Base-by-base conservation (phyloP, 176 grass and related monocot species). In the Oryza rufipogon region DNA sequence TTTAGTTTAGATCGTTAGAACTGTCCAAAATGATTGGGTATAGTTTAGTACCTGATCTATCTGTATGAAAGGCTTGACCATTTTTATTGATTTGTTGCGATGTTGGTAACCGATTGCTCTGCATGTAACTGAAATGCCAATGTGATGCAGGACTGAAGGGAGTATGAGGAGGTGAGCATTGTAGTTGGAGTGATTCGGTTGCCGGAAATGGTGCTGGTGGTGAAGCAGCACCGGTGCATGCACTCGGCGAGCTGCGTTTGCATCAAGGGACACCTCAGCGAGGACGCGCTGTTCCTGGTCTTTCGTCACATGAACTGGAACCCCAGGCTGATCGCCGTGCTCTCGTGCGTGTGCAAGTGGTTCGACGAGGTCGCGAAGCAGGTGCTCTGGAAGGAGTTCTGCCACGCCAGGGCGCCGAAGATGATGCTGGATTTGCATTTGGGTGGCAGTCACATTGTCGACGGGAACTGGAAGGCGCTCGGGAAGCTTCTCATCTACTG, bases 291-390 rank as follows among this genome's bases (percentile, higher is more conserved):
- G n/a, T 99, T 74, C 78, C 96, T 99, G 1, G 86, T 99, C 28
- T 96, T 99, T 80, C 88, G 89, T 30, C 88, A 96, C 84, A 74
- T 96, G 84, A 99, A 99, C 81, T 99, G 96, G 96, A 96, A 99
- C 75, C 96, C 96, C 9, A 88, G 89, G 77, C 72, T 92, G 71
- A 99, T 99, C 49, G 93, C 96, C 11, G 70, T 86, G n/a, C 84
- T 99, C 77, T 96, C 93, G 0, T 99, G 96, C 39, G 96, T 99
- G 71, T 99, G 96, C 89, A 99, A 99, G 67, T 99, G 96, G 96
- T 99, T 99, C 64, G 96, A 99, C 11, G 93, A 99, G 84, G 86
- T 96, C 9, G 91, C 91, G 22, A 96, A 91, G 69, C 81, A 83
- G 44, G 88, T 99, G n/a, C 81, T 99, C 6, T 99, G 96, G 96